phyloP scores from a whole-genome alignment of 805 yeast species.

The Suhomyces canberraensis region DNA sequence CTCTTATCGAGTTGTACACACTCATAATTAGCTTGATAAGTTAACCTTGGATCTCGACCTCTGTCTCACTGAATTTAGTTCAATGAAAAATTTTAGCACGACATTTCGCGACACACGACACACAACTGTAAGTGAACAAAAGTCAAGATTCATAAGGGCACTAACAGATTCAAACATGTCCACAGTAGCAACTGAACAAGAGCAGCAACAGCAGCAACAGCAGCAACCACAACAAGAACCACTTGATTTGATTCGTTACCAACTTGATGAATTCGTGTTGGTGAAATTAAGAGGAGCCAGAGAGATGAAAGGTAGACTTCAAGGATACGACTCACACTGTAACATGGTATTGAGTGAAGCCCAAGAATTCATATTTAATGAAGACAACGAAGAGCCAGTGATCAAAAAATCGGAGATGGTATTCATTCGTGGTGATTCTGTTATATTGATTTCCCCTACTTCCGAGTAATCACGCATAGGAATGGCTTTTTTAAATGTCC shows the following conservation, averaged over 20 bases:
- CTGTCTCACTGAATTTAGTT: no score
- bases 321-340: constrained; percentile 95
- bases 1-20: constrained; percentile 9
- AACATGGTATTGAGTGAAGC: constrained; percentile 94
- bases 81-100: constrained; percentile 7
- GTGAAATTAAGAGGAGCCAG: constrained; percentile 94
- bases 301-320: constrained; percentile 84
- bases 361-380: constrained; percentile 70
- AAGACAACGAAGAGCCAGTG: constrained; percentile 38
- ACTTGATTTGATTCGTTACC: constrained; percentile 81
- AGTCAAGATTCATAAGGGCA: no score
- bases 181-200: constrained; percentile 26
- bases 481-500: no score
- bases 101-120: constrained; percentile 1
- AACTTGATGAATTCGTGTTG: constrained; percentile 80
- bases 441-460: constrained; percentile 67
- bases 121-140: no score
- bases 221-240: constrained; percentile 56
- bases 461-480: constrained; percentile 13
- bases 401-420: constrained; percentile 77
- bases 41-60: no score
- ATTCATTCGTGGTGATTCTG: constrained; percentile 97
- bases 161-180: no score
- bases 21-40: constrained; percentile 6
- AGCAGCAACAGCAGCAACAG: constrained; percentile 60